Conservation (phyloP, 228 moss, liverwort and hornwort species). For the Sphagnum fallax region DNA sequence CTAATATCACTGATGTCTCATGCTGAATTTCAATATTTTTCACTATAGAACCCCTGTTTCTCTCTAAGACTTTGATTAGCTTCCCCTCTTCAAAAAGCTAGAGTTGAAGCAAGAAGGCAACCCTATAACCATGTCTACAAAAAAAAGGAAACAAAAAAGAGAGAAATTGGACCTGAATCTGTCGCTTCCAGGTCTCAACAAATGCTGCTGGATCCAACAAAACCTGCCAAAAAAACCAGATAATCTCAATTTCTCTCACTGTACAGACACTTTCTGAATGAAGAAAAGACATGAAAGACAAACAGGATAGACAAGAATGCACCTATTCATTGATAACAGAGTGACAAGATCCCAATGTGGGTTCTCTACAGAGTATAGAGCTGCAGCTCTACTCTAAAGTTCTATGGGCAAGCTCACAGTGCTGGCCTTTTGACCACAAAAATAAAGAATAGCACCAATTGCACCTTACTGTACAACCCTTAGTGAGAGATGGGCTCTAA, state of each 20-base stretch:
- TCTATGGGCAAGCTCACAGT: neutral
- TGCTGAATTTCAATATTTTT: conserved; percentile 3
- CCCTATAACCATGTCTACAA: no score
- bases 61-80: conserved; percentile 4
- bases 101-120: no score
- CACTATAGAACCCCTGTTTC: conserved; percentile 6
- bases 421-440: no score
- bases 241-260: neutral
- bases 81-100: neutral
- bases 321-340: neutral
- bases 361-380: neutral
- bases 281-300: neutral
- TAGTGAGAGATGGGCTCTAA: neutral
- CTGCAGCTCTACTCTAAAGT: neutral
- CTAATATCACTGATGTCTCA: neutral
- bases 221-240: conserved; percentile 20
- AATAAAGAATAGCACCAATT: no score
- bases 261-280: no score
- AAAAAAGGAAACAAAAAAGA: neutral
- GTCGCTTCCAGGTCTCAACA: conserved; percentile 41
- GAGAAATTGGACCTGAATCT: conserved; percentile 41
- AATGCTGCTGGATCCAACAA: conserved; percentile 42
- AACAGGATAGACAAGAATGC: neutral
- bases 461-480: no score
- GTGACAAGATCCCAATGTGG: neutral